These are phyloP conservation scores for Coccomyxa sp. DNA, from an alignment of 139 green algal genomes.

Conservation along the genomic window DNA sequence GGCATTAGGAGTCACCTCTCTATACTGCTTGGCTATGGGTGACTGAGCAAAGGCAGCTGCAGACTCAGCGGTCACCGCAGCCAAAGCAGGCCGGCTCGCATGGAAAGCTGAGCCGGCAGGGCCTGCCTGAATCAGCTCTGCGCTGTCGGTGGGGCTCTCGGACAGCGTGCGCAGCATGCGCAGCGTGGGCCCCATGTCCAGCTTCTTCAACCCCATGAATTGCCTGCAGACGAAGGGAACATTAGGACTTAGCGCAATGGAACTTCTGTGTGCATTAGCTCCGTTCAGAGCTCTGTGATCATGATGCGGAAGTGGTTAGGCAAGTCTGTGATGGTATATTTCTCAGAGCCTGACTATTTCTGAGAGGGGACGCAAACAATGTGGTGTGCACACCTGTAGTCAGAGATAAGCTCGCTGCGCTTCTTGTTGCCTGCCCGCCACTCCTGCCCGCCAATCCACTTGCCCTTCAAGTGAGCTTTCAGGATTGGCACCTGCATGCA, in stretches of 20 bases:
- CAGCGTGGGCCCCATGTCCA: neutral
- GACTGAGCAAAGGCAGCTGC: neutral
- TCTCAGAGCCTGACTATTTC: no score
- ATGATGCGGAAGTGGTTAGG: no score
- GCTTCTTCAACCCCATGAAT: neutral
- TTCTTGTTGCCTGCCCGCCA: slow-evolving; percentile 43
- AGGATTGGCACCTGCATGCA: slow-evolving; percentile 31
- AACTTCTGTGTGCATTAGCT: no score
- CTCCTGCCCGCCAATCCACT: slow-evolving; percentile 23
- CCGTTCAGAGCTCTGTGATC: no score
- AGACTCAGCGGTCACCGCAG: neutral
- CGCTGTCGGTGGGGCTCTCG: neutral
- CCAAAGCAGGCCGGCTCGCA: neutral
- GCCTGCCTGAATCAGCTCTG: neutral
- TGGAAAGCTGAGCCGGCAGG: neutral
- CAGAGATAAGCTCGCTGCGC: slow-evolving; percentile 41
- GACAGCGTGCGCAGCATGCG: neutral
- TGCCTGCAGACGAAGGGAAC: neutral
- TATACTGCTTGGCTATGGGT: neutral
- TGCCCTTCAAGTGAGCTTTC: slow-evolving; percentile 34
- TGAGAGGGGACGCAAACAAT: no score
- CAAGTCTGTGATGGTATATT: no score
- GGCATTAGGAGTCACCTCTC: neutral
- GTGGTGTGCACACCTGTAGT: slow-evolving; percentile 42
- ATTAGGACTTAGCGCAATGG: no score